These are phyloP conservation scores for Cymbopogon flexuosus DNA, from an alignment of 202 grass and related monocot genomes.

Conservation along the genomic window DNA sequence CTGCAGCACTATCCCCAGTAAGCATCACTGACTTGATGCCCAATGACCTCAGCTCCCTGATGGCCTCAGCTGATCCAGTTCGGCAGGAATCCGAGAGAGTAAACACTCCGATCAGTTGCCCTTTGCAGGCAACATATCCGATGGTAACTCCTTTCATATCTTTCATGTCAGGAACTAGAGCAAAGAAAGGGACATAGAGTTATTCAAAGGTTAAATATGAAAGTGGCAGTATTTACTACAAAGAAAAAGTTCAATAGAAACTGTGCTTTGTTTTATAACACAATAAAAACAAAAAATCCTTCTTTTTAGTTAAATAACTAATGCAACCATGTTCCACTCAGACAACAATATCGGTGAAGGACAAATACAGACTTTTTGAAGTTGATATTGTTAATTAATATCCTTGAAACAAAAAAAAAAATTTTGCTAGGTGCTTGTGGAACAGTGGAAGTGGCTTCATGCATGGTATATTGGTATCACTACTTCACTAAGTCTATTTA, in stretches of 20 bases:
- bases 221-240: background rate
- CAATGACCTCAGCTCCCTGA: conserved; percentile 63
- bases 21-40: conserved; percentile 91
- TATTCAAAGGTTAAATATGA: background rate
- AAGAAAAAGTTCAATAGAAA: background rate
- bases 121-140: conserved; percentile 58
- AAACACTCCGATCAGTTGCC: conserved; percentile 67
- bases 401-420: background rate
- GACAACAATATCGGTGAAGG: background rate
- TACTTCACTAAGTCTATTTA: background rate
- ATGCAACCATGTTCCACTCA: background rate
- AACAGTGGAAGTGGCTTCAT: background rate
- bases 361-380: background rate
- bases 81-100: conserved; percentile 79
- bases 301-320: background rate
- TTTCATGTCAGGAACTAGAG: conserved; percentile 57
- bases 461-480: background rate
- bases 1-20: conserved; percentile 69
- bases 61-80: conserved; percentile 71
- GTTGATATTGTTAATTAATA: background rate
- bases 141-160: conserved; percentile 59
- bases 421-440: background rate
- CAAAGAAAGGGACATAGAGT: background rate
- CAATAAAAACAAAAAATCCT: background rate
- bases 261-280: background rate